Percentiles rank a stretch among this genome's conserved stretches.
Evolutionary conservation across 139 green algal genomes (phyloP).

Genomic region (Micromonas pusilla): DNA sequence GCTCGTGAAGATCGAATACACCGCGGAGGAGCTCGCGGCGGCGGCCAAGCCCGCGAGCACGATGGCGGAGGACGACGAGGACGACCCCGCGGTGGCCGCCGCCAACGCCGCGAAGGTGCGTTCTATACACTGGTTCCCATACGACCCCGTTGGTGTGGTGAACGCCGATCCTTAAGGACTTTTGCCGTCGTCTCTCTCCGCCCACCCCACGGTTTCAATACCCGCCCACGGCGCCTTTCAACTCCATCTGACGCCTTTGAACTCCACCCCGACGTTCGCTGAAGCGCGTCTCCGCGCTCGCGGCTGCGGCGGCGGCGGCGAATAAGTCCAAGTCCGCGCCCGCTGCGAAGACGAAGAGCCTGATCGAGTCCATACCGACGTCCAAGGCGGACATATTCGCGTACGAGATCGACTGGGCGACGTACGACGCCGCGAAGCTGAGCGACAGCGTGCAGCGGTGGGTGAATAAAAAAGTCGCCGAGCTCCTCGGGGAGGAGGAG

Average conservation of each 20-base stretch:
- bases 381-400: constrained; percentile 58
- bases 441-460: constrained; percentile 45
- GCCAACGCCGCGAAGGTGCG: neutral
- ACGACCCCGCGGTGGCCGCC: neutral
- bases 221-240: too few species aligned
- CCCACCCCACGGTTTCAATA: too few species aligned
- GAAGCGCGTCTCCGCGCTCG: too few species aligned
- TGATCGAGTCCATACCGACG: constrained; percentile 74
- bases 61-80: neutral
- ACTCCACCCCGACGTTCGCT: too few species aligned
- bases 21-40: neutral
- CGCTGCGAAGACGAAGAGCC: neutral
- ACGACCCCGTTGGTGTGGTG: too few species aligned
- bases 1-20: neutral
- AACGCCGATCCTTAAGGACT: too few species aligned
- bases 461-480: constrained; percentile 68
- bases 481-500: constrained; percentile 64
- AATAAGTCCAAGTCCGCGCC: neutral
- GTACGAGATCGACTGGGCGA: constrained; percentile 64
- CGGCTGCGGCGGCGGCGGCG: too few species aligned
- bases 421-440: constrained; percentile 53
- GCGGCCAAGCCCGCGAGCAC: neutral
- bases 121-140: too few species aligned
- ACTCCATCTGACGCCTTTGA: too few species aligned
- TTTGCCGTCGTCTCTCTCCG: too few species aligned